Base-by-base conservation (phyloP, 495 filamentous ascomycete species). In the Talaromyces borbonicus region DNA sequence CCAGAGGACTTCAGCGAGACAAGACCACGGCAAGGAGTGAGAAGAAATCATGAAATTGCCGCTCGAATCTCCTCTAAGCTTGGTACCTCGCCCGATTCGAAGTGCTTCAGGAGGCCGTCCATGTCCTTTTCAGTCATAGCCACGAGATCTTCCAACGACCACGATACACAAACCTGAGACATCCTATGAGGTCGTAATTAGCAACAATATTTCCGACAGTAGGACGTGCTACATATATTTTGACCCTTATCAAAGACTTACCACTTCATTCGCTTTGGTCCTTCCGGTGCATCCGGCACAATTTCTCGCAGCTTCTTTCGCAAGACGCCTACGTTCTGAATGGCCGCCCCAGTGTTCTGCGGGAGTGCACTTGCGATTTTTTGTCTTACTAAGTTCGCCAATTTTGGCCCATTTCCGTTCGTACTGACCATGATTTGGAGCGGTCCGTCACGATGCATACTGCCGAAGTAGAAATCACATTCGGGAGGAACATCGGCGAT, bases 391-490 rank as follows among this genome's bases (percentile, higher is more conserved):
- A 90, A 80, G 49, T 83, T 90, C 9, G 92, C 92, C 47, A 97
- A 61, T 65, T 90, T 83, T 1, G 92, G 92, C 0, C 92, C 92
- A 58, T 96, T 97, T 6, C 92, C 92, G 60, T 97, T 97, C 8
- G 92, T 98, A 61, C 83, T 89, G 39, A 98, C 89, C 92, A 98
- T 98, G 50, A 98, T 78, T 71, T 98, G 92, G 50, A 98, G 62
- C 8, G 92, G 93, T 0, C 92, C 92, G 62, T 97, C 93, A 18
- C 92, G 79, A 68, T 98, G 85, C 23, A 96, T 79, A 62, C 83
- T 89, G 37, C 92, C 92, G 62, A 98, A 98, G 65, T 96, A 98
- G 59, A 98, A 98, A 56, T 98, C 92, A 60, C 92, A 98, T 62
- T 97, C 92, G 0, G 88, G 76, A 0, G 93, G 93, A 1, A 97